Evolutionary conservation across 73 alveolate genomes (phyloP).

Genomic region (Paramecium biaurelia): DNA sequence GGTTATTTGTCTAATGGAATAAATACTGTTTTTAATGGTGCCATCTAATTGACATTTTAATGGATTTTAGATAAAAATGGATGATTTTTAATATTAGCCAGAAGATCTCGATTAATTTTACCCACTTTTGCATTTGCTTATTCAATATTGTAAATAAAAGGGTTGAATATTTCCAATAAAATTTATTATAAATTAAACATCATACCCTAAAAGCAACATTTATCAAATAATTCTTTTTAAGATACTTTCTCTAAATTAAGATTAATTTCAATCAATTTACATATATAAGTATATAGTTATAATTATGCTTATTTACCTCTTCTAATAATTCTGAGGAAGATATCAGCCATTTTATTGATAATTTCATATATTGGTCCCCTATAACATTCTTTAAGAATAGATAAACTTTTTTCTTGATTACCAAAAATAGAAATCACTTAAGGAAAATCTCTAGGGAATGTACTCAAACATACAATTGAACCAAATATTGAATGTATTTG

Average conservation of each 20-base stretch:
- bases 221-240: not conserved
- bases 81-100: not conserved
- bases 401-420: not conserved
- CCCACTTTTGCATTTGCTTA: not conserved
- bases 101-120: not conserved
- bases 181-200: not conserved
- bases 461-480: not conserved
- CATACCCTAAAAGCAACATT: not conserved
- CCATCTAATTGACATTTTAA: not conserved
- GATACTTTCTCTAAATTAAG: not conserved
- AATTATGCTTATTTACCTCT: not conserved
- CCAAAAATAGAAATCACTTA: not conserved
- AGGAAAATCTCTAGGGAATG: not conserved
- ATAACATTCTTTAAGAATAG: not conserved
- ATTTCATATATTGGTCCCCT: not conserved
- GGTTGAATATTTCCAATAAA: not conserved
- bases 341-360: not conserved
- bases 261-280: not conserved
- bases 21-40: not conserved
- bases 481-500: not conserved
- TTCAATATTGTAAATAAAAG: not conserved
- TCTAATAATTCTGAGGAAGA: not conserved
- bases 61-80: not conserved
- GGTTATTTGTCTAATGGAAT: not conserved
- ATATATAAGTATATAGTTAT: not conserved